Percentiles rank a stretch among this genome's conserved stretches.
Conservation (phyloP, 164 flowering plant genomes). For the Chloranthus sessilifolius region DNA sequence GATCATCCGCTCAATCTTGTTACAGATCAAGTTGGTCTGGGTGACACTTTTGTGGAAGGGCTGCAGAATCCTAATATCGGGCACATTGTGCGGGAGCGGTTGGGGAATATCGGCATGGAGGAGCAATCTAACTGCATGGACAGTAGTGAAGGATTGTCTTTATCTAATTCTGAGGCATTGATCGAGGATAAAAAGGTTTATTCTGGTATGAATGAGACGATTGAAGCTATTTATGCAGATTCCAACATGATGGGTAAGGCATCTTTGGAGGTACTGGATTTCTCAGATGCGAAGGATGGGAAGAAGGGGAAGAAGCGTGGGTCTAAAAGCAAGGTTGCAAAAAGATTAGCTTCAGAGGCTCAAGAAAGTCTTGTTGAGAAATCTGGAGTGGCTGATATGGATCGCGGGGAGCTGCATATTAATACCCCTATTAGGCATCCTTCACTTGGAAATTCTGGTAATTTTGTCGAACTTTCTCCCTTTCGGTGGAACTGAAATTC, state of each 20-base stretch:
- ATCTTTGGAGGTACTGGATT: constrained; percentile 24
- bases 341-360: constrained; percentile 24
- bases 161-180: constrained; percentile 30
- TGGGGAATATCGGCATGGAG: constrained; percentile 17
- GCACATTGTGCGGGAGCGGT: constrained; percentile 18
- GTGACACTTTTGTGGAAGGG: constrained; percentile 30
- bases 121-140: constrained; percentile 27
- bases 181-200: constrained; percentile 25
- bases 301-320: constrained; percentile 35
- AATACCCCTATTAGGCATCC: constrained; percentile 37
- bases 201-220: constrained; percentile 22
- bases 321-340: constrained; percentile 24
- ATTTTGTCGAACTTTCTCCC: background rate
- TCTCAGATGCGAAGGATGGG: constrained; percentile 25
- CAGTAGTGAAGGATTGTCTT: constrained; percentile 24
- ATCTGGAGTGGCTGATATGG: constrained; percentile 32
- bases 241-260: constrained; percentile 18
- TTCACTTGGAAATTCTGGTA: constrained; percentile 37
- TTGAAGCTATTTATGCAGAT: constrained; percentile 18
- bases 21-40: constrained; percentile 35
- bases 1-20: constrained; percentile 29
- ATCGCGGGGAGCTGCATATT: constrained; percentile 26
- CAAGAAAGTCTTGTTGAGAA: constrained; percentile 32
- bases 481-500: background rate
- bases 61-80: constrained; percentile 35